A percentile compares a stretch with the other conserved stretches of the same genome.
Conservation (phyloP, 345 rosid genomes). For the Nephelium lappaceum region DNA sequence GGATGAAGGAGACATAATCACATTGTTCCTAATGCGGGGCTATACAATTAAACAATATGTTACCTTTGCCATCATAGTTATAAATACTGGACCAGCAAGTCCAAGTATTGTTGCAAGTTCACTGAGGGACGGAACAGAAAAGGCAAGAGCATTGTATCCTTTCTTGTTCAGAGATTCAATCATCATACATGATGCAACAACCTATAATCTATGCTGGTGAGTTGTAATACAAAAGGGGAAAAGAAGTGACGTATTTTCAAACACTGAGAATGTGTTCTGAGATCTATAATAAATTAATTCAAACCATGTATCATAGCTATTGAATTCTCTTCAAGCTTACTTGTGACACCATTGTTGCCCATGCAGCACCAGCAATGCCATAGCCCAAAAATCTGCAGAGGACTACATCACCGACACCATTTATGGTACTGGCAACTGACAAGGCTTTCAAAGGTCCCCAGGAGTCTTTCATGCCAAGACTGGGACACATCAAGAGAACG, state of each 20-base stretch:
- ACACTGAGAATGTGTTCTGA: neutral
- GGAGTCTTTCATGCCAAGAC: constrained; percentile 97
- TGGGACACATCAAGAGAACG: constrained; percentile 32
- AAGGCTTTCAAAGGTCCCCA: constrained; percentile 93
- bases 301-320: neutral
- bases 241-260: neutral
- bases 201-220: constrained; percentile 40
- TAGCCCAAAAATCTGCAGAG: constrained; percentile 77
- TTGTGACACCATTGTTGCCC: constrained; percentile 90
- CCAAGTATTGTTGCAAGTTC: constrained; percentile 62
- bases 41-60: constrained; percentile 11
- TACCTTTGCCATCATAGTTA: constrained; percentile 69
- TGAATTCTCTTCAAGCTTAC: constrained; percentile 35
- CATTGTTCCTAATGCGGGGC: constrained; percentile 13
- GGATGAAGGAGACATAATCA: constrained; percentile 12
- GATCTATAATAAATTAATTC: neutral
- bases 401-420: constrained; percentile 76
- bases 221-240: neutral
- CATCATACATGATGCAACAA: constrained; percentile 92
- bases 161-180: constrained; percentile 69
- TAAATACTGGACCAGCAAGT: constrained; percentile 74
- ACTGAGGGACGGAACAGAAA: constrained; percentile 59
- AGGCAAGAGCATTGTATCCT: constrained; percentile 70
- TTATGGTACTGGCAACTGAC: constrained; percentile 69
- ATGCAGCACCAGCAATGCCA: constrained; percentile 95